A percentile compares a stretch with the other conserved stretches of the same genome.
These are phyloP conservation scores for Pythium aquatile DNA, from an alignment of 352 stramenopile genomes.

Conservation along the genomic window DNA sequence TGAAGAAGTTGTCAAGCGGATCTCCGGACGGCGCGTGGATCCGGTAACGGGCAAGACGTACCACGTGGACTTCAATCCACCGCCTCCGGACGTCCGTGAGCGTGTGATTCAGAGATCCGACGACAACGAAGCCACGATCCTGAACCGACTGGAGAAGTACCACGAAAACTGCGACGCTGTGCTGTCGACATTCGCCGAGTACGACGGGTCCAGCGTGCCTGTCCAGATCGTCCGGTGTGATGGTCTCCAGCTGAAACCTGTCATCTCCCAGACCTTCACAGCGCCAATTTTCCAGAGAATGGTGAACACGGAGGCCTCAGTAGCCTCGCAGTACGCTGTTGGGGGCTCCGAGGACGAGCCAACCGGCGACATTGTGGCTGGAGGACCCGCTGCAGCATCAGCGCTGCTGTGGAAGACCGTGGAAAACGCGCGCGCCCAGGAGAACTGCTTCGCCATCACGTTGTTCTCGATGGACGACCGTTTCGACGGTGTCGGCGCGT, in stretches of 20 bases:
- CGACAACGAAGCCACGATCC: slow-evolving; percentile 93
- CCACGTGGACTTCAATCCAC: slow-evolving; percentile 95
- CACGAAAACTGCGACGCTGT: slow-evolving; percentile 65
- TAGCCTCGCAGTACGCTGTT: slow-evolving; percentile 13
- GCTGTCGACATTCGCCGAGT: slow-evolving; percentile 37
- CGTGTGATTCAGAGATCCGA: slow-evolving; percentile 86
- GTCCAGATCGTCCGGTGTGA: slow-evolving; percentile 63
- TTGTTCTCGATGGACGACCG: slow-evolving; percentile 36
- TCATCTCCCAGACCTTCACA: slow-evolving; percentile 50
- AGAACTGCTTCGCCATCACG: slow-evolving; percentile 40
- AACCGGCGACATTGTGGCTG: neutral
- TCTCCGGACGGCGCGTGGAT: slow-evolving; percentile 95
- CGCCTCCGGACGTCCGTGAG: slow-evolving; percentile 54
- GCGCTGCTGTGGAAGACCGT: slow-evolving; percentile 19
- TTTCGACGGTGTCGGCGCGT: slow-evolving; percentile 24
- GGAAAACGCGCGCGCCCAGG: slow-evolving; percentile 20
- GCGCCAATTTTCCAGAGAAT: slow-evolving; percentile 48
- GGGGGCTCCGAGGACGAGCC: neutral
- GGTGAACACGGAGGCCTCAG: slow-evolving; percentile 34
- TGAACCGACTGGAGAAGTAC: slow-evolving; percentile 81
- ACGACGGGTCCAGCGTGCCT: slow-evolving; percentile 24
- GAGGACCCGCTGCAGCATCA: neutral
- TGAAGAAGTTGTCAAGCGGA: slow-evolving; percentile 92
- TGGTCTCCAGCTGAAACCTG: slow-evolving; percentile 40
- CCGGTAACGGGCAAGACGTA: slow-evolving; percentile 92